These are phyloP conservation scores for Russula foetens DNA, from an alignment of 768 basidiomycete genomes.

Conservation along the genomic window DNA sequence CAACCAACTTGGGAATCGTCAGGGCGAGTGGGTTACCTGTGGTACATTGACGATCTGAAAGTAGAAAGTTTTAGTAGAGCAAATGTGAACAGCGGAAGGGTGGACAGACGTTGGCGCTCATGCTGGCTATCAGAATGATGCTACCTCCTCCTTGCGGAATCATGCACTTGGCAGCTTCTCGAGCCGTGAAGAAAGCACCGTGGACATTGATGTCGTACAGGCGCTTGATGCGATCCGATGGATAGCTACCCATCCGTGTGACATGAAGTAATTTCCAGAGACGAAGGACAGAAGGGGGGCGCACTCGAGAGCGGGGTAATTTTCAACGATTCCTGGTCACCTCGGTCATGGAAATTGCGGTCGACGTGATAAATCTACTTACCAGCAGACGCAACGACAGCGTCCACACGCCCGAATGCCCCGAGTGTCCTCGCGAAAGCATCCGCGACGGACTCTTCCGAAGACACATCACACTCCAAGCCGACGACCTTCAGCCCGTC, in stretches of 20 bases:
- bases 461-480: constrained; percentile 81
- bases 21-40: constrained; percentile 39
- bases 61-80: constrained; percentile 19
- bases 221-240: constrained; percentile 72
- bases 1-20: background rate
- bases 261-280: background rate
- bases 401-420: constrained; percentile 65
- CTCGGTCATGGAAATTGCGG: background rate
- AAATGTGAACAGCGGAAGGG: background rate
- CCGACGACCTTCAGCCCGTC: constrained; percentile 63
- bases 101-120: constrained; percentile 74
- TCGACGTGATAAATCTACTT: constrained; percentile 21
- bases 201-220: constrained; percentile 93
- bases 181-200: constrained; percentile 91
- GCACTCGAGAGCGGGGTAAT: constrained; percentile 80
- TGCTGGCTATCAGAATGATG: constrained; percentile 81
- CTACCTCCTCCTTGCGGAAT: constrained; percentile 70
- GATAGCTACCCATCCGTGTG: constrained; percentile 49
- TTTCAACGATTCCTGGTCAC: constrained; percentile 69
- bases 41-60: constrained; percentile 80
- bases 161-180: constrained; percentile 91
- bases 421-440: constrained; percentile 60
- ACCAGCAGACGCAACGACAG: constrained; percentile 87
- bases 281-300: constrained; percentile 20
- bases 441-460: constrained; percentile 67